phyloP scores from a whole-genome alignment of 768 basidiomycete genomes.

The Xanthoconium purpureum region DNA sequence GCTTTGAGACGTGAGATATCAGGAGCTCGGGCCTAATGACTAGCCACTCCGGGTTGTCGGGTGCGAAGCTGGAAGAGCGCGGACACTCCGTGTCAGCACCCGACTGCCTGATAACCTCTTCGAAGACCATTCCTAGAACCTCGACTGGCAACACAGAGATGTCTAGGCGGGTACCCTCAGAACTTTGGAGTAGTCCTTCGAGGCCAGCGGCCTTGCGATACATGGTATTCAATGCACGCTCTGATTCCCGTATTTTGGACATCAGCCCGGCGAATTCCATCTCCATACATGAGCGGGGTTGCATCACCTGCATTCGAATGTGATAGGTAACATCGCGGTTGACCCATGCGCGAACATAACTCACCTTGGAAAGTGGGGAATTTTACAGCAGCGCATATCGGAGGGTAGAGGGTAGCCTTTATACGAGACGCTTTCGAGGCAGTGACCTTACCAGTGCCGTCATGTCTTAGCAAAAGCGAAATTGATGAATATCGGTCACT shows the following conservation, averaged over 20 bases:
- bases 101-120: conserved; percentile 13
- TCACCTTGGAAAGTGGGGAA: conserved; percentile 9
- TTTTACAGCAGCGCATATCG: background rate
- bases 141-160: conserved; percentile 27
- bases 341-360: background rate
- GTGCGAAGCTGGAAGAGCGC: background rate
- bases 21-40: conserved; percentile 30
- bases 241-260: conserved; percentile 20
- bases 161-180: background rate
- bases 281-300: conserved; percentile 3
- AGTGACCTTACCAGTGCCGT: background rate
- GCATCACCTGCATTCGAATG: conserved; percentile 7
- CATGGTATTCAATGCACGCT: conserved; percentile 20
- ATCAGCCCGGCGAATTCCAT: conserved; percentile 17
- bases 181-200: conserved; percentile 3
- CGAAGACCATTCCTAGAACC: conserved; percentile 27
- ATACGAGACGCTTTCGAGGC: conserved; percentile 11
- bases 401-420: conserved; percentile 3
- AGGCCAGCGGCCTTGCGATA: conserved; percentile 16
- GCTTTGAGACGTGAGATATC: conserved; percentile 40
- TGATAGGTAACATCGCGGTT: background rate
- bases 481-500: conserved; percentile 2
- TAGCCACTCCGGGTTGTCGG: conserved; percentile 9
- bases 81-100: background rate
- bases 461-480: conserved; percentile 3